Evolutionary conservation across 345 rosid species (phyloP).

Genomic region (Rhodomyrtus tomentosa): DNA sequence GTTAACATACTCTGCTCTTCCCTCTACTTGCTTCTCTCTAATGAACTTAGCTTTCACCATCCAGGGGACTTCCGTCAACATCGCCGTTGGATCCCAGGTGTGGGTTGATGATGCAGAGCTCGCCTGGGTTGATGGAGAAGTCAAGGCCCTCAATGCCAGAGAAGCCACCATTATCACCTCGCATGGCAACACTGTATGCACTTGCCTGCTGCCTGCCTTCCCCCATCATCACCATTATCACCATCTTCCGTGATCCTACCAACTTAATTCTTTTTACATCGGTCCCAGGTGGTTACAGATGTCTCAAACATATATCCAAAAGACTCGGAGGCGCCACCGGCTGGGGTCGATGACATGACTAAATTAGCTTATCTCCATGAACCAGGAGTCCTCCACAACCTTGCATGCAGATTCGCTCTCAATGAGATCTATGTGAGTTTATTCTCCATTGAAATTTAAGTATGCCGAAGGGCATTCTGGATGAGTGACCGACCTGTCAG

Average conservation of each 20-base stretch:
- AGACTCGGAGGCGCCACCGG: constrained; percentile 93
- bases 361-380: constrained; percentile 96
- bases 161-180: constrained; percentile 60
- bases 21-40: not conserved
- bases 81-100: constrained; percentile 87
- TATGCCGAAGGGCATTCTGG: not conserved
- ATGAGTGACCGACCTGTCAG: constrained; percentile 26
- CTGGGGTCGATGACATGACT: constrained; percentile 99
- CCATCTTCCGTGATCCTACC: not conserved
- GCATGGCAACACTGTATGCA: constrained; percentile 48
- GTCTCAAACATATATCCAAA: constrained; percentile 78
- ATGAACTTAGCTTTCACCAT: not conserved
- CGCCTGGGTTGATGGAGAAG: constrained; percentile 98
- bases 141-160: constrained; percentile 50
- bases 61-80: constrained; percentile 32
- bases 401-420: constrained; percentile 90
- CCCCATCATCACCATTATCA: not conserved
- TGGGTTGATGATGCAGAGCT: constrained; percentile 76
- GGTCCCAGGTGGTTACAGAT: constrained; percentile 65
- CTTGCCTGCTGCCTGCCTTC: not conserved
- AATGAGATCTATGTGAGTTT: constrained; percentile 86
- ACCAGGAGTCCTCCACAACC: constrained; percentile 89
- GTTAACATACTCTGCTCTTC: not conserved
- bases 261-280: not conserved
- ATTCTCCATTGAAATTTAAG: not conserved